A percentile compares a stretch with the other conserved stretches of the same genome.
Evolutionary conservation across 129 eudicot genomes (phyloP).

Genomic region (Lonicera japonica): DNA sequence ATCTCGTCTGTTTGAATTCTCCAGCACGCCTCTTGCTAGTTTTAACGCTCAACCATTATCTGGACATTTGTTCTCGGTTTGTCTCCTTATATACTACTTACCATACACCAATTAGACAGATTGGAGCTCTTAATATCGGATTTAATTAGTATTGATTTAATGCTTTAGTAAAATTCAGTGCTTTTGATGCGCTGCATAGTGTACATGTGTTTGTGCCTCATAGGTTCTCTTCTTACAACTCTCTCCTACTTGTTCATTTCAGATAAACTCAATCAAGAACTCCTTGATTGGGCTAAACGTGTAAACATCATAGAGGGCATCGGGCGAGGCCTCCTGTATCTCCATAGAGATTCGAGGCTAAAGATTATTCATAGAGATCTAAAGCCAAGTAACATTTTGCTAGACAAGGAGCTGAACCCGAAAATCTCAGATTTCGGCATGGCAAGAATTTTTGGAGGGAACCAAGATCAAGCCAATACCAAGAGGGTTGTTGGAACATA

Average conservation of each 20-base stretch:
- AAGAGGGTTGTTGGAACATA: slow-evolving; percentile 34
- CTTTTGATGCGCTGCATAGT: too few species aligned
- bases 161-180: too few species aligned
- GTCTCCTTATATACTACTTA: too few species aligned
- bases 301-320: slow-evolving; percentile 19
- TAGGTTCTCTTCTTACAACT: background rate
- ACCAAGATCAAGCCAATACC: slow-evolving; percentile 26
- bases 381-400: slow-evolving; percentile 32
- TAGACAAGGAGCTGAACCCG: slow-evolving; percentile 23
- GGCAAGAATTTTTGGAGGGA: slow-evolving; percentile 31
- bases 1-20: too few species aligned
- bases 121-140: too few species aligned
- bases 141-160: too few species aligned
- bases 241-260: background rate
- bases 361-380: slow-evolving; percentile 35
- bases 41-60: too few species aligned
- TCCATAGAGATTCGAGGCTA: slow-evolving; percentile 37
- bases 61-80: too few species aligned
- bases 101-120: too few species aligned
- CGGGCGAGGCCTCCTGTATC: slow-evolving; percentile 33
- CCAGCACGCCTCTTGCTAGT: too few species aligned
- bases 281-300: background rate
- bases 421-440: slow-evolving; percentile 39
- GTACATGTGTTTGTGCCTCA: too few species aligned
- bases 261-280: background rate